A percentile compares a stretch with the other conserved stretches of the same genome.
Conservation (phyloP, 169 alveolate genomes). For the Plasmodium relictum region DNA sequence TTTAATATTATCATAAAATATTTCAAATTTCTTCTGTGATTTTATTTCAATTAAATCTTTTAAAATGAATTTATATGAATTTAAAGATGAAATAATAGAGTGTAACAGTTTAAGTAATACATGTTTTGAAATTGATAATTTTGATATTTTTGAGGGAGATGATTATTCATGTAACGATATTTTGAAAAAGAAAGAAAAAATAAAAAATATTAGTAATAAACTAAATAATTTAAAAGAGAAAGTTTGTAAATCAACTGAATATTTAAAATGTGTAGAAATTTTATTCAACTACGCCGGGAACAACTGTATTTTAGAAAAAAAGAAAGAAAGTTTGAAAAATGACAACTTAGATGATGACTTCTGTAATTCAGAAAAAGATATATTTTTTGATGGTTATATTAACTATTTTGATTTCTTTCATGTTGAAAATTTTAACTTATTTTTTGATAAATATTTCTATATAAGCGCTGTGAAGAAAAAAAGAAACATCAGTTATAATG, state of each 20-base stretch:
- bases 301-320: conserved; percentile 18
- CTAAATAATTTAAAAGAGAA: conserved; percentile 20
- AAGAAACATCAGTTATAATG: background rate
- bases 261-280: conserved; percentile 50
- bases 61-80: too few species aligned
- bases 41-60: too few species aligned
- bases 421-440: conserved; percentile 8
- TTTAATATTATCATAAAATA: too few species aligned
- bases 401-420: conserved; percentile 33
- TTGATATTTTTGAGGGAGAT: conserved; percentile 7
- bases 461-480: conserved; percentile 5
- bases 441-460: conserved; percentile 40
- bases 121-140: background rate
- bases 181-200: conserved; percentile 38
- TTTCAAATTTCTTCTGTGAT: too few species aligned
- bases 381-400: conserved; percentile 29
- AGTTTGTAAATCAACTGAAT: conserved; percentile 24
- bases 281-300: conserved; percentile 51
- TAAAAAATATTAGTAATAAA: conserved; percentile 37
- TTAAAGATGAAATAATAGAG: background rate
- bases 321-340: background rate
- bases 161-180: too few species aligned
- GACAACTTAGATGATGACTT: background rate
- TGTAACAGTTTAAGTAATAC: background rate
- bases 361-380: conserved; percentile 3